Percentiles rank a stretch among this genome's conserved stretches.
Evolutionary conservation across 2,329 filamentous ascomycete genomes (phyloP).

Genomic region (Trichoderma pleuroti): DNA sequence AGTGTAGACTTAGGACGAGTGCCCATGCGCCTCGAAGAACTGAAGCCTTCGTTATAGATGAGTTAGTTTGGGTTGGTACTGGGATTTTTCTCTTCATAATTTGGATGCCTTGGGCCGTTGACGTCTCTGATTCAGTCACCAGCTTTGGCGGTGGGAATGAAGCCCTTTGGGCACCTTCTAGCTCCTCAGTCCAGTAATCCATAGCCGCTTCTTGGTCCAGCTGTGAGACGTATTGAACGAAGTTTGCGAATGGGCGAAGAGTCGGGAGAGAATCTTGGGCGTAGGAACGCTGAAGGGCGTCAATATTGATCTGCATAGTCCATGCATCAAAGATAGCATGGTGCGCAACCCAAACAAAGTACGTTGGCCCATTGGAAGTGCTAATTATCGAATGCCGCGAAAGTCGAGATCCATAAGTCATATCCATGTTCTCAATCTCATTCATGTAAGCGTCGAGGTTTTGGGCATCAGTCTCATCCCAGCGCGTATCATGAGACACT

Average conservation of each 20-base stretch:
- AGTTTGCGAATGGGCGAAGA: conserved; percentile 16
- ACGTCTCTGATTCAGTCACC: not conserved
- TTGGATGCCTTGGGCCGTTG: not conserved
- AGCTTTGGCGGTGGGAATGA: not conserved
- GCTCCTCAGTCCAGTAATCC: not conserved
- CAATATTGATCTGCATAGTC: conserved; percentile 13
- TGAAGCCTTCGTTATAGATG: conserved; percentile 21
- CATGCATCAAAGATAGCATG: conserved; percentile 27
- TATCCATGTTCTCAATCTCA: not conserved
- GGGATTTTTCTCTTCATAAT: not conserved
- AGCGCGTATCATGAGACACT: conserved; percentile 10
- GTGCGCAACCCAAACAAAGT: conserved; percentile 25
- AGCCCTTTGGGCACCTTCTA: conserved; percentile 1
- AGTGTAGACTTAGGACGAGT: conserved; percentile 23
- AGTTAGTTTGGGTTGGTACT: not conserved
- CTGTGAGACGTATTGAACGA: conserved; percentile 16
- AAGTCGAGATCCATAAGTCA: conserved; percentile 11
- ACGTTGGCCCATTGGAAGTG: not conserved
- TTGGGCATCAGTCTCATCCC: not conserved
- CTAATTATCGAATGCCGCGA: conserved; percentile 5
- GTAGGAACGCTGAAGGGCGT: conserved; percentile 7
- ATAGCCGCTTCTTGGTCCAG: not conserved
- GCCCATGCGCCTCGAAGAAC: conserved; percentile 28
- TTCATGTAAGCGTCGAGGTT: not conserved
- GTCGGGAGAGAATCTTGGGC: not conserved